A percentile compares a stretch with the other conserved stretches of the same genome.
These are phyloP conservation scores for Obba rivulosa DNA, from an alignment of 768 basidiomycete species.

Conservation along the genomic window DNA sequence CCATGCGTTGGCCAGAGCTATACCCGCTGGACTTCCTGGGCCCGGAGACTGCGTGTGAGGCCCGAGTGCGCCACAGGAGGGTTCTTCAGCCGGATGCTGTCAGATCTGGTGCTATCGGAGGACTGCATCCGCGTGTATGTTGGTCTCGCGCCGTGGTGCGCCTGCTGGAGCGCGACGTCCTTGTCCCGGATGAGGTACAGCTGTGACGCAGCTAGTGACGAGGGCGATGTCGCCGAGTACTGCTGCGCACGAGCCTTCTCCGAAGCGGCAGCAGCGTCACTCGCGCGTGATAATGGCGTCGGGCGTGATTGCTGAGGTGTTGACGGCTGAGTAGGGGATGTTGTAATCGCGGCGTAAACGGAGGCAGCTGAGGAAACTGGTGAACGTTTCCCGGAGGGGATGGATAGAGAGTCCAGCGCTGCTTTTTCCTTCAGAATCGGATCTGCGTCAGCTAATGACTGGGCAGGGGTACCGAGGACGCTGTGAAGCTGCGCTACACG, in stretches of 20 bases:
- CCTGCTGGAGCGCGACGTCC: slow-evolving; percentile 8
- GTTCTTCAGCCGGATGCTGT: slow-evolving; percentile 1
- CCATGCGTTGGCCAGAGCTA: neutral
- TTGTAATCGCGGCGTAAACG: slow-evolving; percentile 11
- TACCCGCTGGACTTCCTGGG: slow-evolving; percentile 13
- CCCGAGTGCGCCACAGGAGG: slow-evolving; percentile 7
- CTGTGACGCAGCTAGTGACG: slow-evolving; percentile 2
- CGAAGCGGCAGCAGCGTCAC: slow-evolving; percentile 11
- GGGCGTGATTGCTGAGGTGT: slow-evolving; percentile 4
- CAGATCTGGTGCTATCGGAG: slow-evolving; percentile 3
- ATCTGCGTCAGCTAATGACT: neutral
- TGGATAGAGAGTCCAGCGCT: slow-evolving; percentile 1
- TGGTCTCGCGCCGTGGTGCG: slow-evolving; percentile 10
- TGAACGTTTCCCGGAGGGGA: slow-evolving; percentile 1
- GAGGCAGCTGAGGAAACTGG: slow-evolving; percentile 11
- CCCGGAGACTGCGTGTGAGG: slow-evolving; percentile 17
- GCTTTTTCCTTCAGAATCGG: slow-evolving; percentile 5
- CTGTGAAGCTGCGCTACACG: slow-evolving; percentile 13
- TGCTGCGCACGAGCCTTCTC: slow-evolving; percentile 15
- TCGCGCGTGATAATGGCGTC: slow-evolving; percentile 9
- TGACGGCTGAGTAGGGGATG: slow-evolving; percentile 5
- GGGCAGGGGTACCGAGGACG: slow-evolving; percentile 7
- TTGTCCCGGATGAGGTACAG: neutral
- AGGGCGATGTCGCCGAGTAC: slow-evolving; percentile 2
- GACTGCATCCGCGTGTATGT: slow-evolving; percentile 5